Evolutionary conservation across 1,284 basidiomycete genomes (phyloP), one percentile per base, ranked within the genome.

Genomic region (Cutaneotrichosporon sp.): DNA sequence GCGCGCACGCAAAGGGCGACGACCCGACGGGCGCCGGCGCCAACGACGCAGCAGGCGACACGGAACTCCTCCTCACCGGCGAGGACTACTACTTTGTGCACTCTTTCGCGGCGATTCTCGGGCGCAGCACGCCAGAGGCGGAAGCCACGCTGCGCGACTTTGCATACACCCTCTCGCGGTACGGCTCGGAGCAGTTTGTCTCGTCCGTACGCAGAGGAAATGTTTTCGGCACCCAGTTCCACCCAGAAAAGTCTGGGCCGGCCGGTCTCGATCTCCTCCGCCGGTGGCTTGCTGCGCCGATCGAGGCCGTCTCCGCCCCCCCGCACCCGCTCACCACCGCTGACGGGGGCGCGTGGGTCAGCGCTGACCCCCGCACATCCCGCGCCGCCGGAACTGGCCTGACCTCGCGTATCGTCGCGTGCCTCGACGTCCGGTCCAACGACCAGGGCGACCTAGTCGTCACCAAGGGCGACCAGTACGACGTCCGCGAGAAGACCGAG

Each of bases 391-490:
- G 67, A 7, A 83, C 87, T 63, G 82, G 83, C 7, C 81, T 94
- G 56, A 96, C 92, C 4, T 94, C 90, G 72, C 88, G 96, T 52
- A 88, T 99, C 69, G 85, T 98, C 53, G 96, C 96, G 13, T 98
- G 96, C 73, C 85, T 99, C 81, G 96, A 99, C 73, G 94, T 99
- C 33, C 86, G 96, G 40, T 84, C 90, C 36, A 98, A 98, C 77
- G 96, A 99, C 72, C 76, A 86, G 30, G 96, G 96, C 42, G 96
- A 99, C 73, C 84, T 99, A 48, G 93, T 99, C 53, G 96, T 99
- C 2, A 99, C 96, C 46, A 99, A 99, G 78, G 96, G 96, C 51
- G 96, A 99, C 75, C 93, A 96, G 70, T 99, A 99, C 77, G 91
- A 97, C 69, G 94, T 97, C 14, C 88, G 94, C 52, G 94, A 97